These are phyloP conservation scores for Eimeria tenella DNA, from an alignment of 169 alveolate species.

Conservation along the genomic window DNA sequence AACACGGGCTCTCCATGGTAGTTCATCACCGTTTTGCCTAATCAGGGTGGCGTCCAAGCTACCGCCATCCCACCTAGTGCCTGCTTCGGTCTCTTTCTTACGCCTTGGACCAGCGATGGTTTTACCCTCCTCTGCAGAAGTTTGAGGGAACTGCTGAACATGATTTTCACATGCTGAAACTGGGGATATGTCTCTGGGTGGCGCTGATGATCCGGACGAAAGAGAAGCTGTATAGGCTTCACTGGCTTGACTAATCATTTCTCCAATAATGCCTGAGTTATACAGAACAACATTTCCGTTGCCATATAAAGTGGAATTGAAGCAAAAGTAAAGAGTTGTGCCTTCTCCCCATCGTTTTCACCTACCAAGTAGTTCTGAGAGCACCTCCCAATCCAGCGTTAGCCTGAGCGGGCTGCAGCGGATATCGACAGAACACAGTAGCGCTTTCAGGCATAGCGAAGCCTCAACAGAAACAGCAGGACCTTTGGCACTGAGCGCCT, in stretches of 20 bases:
- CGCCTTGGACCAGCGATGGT: background rate
- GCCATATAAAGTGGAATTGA: too few species aligned
- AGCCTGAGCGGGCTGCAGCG: conserved; percentile 45
- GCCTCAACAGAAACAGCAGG: conserved; percentile 39
- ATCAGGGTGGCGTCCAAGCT: conserved; percentile 13
- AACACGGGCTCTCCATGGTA: conserved; percentile 47
- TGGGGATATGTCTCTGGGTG: background rate
- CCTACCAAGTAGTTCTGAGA: conserved; percentile 43
- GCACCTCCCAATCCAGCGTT: conserved; percentile 44
- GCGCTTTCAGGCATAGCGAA: conserved; percentile 42
- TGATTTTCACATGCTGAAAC: background rate
- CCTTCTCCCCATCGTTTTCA: background rate
- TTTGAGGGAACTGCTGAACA: background rate
- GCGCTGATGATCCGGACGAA: background rate
- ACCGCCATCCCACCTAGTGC: background rate
- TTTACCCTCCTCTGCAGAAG: background rate
- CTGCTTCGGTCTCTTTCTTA: background rate
- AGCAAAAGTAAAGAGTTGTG: too few species aligned
- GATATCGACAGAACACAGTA: conserved; percentile 15
- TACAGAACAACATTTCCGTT: background rate
- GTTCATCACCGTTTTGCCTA: conserved; percentile 12
- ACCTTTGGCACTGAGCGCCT: conserved; percentile 9
- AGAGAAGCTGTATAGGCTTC: background rate
- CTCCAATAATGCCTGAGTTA: background rate
- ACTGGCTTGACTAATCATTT: background rate